Evolutionary conservation across 108 stramenopile species (phyloP), one percentile per base, ranked within the genome.

Genomic region (Epithemia pelagica): DNA sequence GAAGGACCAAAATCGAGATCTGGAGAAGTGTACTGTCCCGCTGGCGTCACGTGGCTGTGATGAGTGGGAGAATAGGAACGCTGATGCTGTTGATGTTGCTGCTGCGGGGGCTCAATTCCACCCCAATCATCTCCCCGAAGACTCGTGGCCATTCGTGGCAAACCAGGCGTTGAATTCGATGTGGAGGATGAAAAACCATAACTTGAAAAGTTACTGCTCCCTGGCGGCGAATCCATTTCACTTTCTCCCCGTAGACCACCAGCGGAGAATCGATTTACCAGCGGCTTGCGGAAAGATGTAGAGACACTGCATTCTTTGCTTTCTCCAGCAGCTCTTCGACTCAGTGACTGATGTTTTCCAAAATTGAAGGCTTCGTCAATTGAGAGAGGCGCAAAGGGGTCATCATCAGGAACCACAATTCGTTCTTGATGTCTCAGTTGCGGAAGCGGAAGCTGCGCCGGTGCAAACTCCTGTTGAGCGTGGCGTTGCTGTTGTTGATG

Each of bases 311-410:
- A 46, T 46, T 46, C 37, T 46, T 46, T 46, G 37, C 37, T 46
- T 46, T 46, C 37, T 46, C 37, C 37, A 5, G 10, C 5, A 46
- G 37, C 15, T 46, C 37, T 46, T 46, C 37, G 5, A 5, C 37
- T 15, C 37, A 5, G 15, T 46, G 37, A 46, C 10, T 46, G 37
- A 10, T 46, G 37, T 46, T 46, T 46, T 46, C 10, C 37, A 46
- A 46, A 46, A 46, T 46, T 46, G 37, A 46, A 46, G 10, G 5
- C 56, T 58, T 58, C 56, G 26, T 58, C 22, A 5, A 58, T 7
- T 21, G 56, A 58, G 8, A 58, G 7, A 8, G 56, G 56, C 7
- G 56, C 56, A 58, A 58, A 58, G 7, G 56, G 56, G 21, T 58
- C 56, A 15, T 46, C 37, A 46, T 46, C 37, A 10, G 15, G 37